phyloP scores from a whole-genome alignment of 2,329 filamentous ascomycete genomes.

The Cyanodermella asteris region DNA sequence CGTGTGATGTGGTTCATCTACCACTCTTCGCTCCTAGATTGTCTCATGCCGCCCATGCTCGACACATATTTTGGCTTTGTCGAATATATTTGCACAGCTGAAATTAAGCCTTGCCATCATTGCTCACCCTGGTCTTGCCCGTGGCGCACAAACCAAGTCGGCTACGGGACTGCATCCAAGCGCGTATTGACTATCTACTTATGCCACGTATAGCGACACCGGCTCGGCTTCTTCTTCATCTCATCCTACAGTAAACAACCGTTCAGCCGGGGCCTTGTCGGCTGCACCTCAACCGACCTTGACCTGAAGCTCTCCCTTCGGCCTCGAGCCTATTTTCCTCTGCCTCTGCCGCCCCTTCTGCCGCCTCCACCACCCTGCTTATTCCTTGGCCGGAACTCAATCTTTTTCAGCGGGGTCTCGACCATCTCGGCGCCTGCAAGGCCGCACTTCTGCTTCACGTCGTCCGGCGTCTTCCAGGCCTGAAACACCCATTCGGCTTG shows the following conservation, averaged over 20 bases:
- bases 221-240: too few relatives aligned
- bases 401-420: slow-evolving; percentile 41
- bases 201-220: too few relatives aligned
- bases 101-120: too few relatives aligned
- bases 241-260: background rate
- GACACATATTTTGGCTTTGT: too few relatives aligned
- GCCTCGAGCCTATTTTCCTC: slow-evolving; percentile 6
- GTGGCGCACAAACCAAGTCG: too few relatives aligned
- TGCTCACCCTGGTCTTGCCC: too few relatives aligned
- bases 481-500: slow-evolving; percentile 38
- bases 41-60: too few relatives aligned
- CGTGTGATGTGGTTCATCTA: too few relatives aligned
- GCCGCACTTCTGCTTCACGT: slow-evolving; percentile 34
- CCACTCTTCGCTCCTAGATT: too few relatives aligned
- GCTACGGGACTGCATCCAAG: too few relatives aligned
- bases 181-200: too few relatives aligned
- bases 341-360: slow-evolving; percentile 5
- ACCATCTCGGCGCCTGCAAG: slow-evolving; percentile 41
- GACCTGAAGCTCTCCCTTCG: slow-evolving; percentile 4
- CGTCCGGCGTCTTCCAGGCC: slow-evolving; percentile 39
- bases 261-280: background rate
- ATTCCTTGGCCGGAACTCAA: slow-evolving; percentile 32
- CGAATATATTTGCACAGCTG: too few relatives aligned
- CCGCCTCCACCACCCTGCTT: slow-evolving; percentile 15
- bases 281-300: slow-evolving; percentile 5